These are phyloP conservation scores for Scutellaria barbata DNA, from an alignment of 257 asterid species.

Conservation along the genomic window DNA sequence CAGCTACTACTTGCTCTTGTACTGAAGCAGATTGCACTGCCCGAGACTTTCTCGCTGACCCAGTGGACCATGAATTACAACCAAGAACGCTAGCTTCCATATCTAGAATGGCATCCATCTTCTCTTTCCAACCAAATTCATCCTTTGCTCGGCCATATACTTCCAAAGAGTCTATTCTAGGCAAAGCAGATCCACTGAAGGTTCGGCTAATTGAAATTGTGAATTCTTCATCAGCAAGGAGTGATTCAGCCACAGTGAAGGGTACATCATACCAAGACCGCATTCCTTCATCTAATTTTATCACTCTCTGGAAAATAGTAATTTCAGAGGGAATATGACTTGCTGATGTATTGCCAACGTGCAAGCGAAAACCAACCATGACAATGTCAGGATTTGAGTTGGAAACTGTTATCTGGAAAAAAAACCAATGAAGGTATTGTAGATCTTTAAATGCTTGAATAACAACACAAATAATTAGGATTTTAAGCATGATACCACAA, in stretches of 20 bases:
- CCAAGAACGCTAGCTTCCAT: slow-evolving; percentile 92
- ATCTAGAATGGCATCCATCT: slow-evolving; percentile 94
- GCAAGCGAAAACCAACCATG: slow-evolving; percentile 96
- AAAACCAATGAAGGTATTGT: slow-evolving; percentile 26
- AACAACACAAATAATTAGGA: slow-evolving; percentile 20
- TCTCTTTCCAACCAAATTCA: slow-evolving; percentile 99
- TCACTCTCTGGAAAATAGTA: slow-evolving; percentile 78
- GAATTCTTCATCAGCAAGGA: slow-evolving; percentile 94
- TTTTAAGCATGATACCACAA: slow-evolving; percentile 12
- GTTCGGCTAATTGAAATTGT: slow-evolving; percentile 83
- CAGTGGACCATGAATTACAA: slow-evolving; percentile 63
- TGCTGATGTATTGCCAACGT: slow-evolving; percentile 89
- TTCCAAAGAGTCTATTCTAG: slow-evolving; percentile 92
- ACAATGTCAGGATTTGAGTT: slow-evolving; percentile 97
- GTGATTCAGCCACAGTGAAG: slow-evolving; percentile 96
- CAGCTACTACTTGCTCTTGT: slow-evolving; percentile 95
- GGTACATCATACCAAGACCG: slow-evolving; percentile 99
- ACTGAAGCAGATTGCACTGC: slow-evolving; percentile 71
- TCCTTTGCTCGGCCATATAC: slow-evolving; percentile 98
- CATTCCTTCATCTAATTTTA: slow-evolving; percentile 95
- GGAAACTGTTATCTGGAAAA: slow-evolving; percentile 73
- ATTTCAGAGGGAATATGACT: slow-evolving; percentile 93
- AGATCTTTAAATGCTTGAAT: slow-evolving; percentile 28
- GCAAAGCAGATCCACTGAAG: slow-evolving; percentile 76
- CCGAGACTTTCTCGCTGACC: slow-evolving; percentile 73